phyloP scores from a whole-genome alignment of 148 eudicot genomes.

The Nepenthes gracilis region DNA sequence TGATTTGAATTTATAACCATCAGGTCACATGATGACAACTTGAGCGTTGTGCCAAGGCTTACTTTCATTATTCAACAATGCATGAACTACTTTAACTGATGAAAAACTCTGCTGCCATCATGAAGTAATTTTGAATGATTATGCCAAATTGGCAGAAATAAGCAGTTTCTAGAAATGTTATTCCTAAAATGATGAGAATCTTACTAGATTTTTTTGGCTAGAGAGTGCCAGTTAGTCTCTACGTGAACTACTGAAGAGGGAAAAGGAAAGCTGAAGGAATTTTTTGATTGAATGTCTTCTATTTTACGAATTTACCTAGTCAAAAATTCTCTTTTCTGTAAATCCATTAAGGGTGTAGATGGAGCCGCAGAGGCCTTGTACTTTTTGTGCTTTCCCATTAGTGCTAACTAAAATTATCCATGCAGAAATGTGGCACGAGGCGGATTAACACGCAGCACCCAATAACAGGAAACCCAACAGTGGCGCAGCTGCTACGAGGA shows the following conservation, averaged over 20 bases:
- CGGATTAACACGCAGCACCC: conserved; percentile 71
- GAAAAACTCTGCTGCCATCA: too few species aligned
- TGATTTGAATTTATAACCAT: too few species aligned
- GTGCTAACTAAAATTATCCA: not conserved
- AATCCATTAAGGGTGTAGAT: not conserved
- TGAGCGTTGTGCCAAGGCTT: too few species aligned
- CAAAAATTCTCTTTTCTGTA: not conserved
- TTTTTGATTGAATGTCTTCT: too few species aligned
- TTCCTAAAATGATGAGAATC: too few species aligned
- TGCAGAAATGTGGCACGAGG: conserved; percentile 68
- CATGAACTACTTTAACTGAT: too few species aligned
- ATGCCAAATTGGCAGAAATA: too few species aligned
- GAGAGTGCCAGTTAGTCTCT: not conserved
- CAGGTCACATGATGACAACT: too few species aligned
- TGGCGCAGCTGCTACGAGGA: conserved; percentile 13
- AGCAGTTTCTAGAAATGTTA: too few species aligned
- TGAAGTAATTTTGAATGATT: too few species aligned
- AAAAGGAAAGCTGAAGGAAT: not conserved
- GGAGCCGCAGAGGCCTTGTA: not conserved
- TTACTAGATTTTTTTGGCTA: not conserved
- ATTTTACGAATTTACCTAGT: not conserved
- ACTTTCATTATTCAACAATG: too few species aligned
- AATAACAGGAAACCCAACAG: conserved; percentile 31
- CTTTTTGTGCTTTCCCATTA: not conserved
- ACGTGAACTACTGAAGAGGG: not conserved